A percentile compares a stretch with the other conserved stretches of the same genome.
phyloP scores from a whole-genome alignment of 495 filamentous ascomycete species.

The Trichoderma orchidacearum region DNA sequence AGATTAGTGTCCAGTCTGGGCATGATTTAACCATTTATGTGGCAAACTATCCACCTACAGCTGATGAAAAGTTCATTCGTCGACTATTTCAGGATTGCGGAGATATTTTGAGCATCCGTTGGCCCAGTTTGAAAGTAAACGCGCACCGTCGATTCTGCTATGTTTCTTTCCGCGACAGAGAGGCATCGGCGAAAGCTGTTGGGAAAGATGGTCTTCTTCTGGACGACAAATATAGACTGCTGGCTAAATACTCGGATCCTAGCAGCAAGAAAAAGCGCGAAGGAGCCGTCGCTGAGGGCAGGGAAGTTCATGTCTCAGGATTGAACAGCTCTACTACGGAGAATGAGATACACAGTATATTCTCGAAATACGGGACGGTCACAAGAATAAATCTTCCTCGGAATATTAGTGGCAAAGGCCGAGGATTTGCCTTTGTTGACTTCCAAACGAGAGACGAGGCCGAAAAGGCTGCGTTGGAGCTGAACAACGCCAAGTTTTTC shows the following conservation, averaged over 20 bases:
- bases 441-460: conserved; percentile 67
- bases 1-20: conserved; percentile 59
- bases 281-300: conserved; percentile 70
- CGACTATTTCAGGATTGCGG: conserved; percentile 64
- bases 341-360: conserved; percentile 52
- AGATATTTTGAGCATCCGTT: conserved; percentile 72
- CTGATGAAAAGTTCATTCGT: conserved; percentile 70
- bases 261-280: conserved; percentile 59
- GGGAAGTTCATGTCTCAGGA: conserved; percentile 75
- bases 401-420: conserved; percentile 48
- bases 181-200: conserved; percentile 51
- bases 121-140: conserved; percentile 81
- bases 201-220: conserved; percentile 54
- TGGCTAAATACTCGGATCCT: conserved; percentile 76
- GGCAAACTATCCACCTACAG: conserved; percentile 76
- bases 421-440: conserved; percentile 64
- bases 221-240: conserved; percentile 49
- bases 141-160: conserved; percentile 88
- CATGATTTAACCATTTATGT: conserved; percentile 72
- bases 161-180: conserved; percentile 61
- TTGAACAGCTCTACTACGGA: conserved; percentile 53
- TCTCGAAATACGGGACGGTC: conserved; percentile 62
- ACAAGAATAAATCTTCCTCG: conserved; percentile 49
- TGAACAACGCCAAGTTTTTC: conserved; percentile 58
- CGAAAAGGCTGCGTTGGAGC: conserved; percentile 43